phyloP scores from a whole-genome alignment of 2,329 filamentous ascomycete genomes.

The Cercospora zeina region DNA sequence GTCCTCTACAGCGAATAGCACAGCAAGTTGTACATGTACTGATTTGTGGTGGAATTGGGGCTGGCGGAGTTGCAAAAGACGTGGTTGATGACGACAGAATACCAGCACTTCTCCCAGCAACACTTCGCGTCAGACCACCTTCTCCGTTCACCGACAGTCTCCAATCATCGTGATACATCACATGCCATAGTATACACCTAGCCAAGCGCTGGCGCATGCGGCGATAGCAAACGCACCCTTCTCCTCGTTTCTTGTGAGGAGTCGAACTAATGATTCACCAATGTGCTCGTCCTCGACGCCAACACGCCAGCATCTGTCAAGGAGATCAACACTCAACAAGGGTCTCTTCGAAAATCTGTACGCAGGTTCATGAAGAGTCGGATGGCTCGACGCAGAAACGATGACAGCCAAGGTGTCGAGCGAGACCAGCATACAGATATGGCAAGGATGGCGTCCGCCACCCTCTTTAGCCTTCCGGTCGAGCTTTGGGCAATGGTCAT shows the following conservation, averaged over 20 bases:
- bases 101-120: background rate
- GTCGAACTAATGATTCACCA: background rate
- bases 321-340: background rate
- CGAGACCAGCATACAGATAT: background rate
- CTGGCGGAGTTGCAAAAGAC: background rate
- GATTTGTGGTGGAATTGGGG: no score
- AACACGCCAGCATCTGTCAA: background rate
- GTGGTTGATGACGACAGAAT: background rate
- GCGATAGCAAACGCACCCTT: background rate
- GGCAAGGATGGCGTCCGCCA: background rate
- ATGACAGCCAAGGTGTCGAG: background rate
- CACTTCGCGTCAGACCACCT: background rate
- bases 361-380: background rate
- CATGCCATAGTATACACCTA: background rate
- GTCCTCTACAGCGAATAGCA: background rate
- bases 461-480: conserved; percentile 13
- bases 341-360: background rate
- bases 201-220: background rate
- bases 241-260: background rate
- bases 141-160: no score
- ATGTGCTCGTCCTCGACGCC: background rate
- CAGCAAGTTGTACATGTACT: background rate
- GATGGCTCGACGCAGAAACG: background rate
- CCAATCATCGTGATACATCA: background rate
- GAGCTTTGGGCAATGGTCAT: conserved; percentile 16